Evolutionary conservation across 441 rosid genomes (phyloP), one percentile per base, ranked within the genome.

Genomic region (Erodium moschatum): DNA sequence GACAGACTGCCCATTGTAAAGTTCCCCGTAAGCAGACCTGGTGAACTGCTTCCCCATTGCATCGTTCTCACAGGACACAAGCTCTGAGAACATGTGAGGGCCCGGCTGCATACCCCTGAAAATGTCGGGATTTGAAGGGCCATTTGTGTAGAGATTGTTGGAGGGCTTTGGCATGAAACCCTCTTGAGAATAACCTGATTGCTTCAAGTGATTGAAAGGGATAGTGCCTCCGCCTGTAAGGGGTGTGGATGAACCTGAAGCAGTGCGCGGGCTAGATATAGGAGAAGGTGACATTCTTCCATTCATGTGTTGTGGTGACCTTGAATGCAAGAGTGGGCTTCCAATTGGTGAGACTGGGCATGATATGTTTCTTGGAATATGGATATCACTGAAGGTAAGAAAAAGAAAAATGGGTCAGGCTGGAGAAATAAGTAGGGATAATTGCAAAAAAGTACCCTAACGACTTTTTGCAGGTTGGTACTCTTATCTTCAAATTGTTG

Each of bases 211-310:
- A 72, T 80, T 77, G 70, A 80, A 83, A 35, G 91, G 91, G 72
- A 85, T 71, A 20, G 87, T 73, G 64, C 88, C 90, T 33, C 88
- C 89, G 72, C 86, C 85, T 4, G 90, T 80, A 46, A 86, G 82
- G 67, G 90, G 94, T 18, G 91, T 86, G 58, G 91, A 88, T 19
- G 94, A 70, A 52, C 88, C 93, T 68, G 93, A 86, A 38, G 84
- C 63, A n/a, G 91, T 79, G 63, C 84, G 75, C 0, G 94, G 91
- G 71, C 91, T 88, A 33, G 91, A 80, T 67, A 88, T 86, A 8
- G 88, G 93, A 21, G 93, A 86, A 52, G 90, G 89, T 68, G 94
- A 88, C 85, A 82, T 81, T 76, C 85, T 85, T 74, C 89, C 95
- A 35, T 80, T 86, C 71, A 83, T 69, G 69, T 78, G 81, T 66